A percentile compares a stretch with the other conserved stretches of the same genome.
Evolutionary conservation across 768 basidiomycete species (phyloP).

Genomic region (Agaricus blazei): DNA sequence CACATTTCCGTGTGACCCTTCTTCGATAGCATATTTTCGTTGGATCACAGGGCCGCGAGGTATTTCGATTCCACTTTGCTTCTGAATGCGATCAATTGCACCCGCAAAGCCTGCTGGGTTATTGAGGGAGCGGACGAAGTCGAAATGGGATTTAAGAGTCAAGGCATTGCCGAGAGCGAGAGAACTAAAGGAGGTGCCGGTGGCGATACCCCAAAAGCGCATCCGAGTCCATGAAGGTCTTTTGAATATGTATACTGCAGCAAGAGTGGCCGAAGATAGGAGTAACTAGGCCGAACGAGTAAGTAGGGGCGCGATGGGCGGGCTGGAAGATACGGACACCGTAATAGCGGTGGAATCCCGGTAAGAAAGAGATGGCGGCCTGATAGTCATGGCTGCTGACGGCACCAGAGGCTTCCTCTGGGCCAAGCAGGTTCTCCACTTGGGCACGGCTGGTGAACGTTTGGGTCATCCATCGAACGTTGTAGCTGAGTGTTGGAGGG

Average conservation of each 20-base stretch:
- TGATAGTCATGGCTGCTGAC: slow-evolving; percentile 53
- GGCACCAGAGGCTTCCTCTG: slow-evolving; percentile 47
- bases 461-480: slow-evolving; percentile 29
- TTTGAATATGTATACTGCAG: slow-evolving; percentile 4
- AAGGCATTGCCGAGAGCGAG: slow-evolving; percentile 24
- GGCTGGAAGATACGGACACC: slow-evolving; percentile 23
- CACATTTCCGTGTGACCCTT: slow-evolving; percentile 11
- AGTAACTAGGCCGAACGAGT: neutral
- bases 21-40: slow-evolving; percentile 16
- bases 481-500: slow-evolving; percentile 18
- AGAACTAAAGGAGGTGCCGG: slow-evolving; percentile 21
- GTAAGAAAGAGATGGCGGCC: slow-evolving; percentile 46
- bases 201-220: slow-evolving; percentile 6
- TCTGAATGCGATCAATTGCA: slow-evolving; percentile 40
- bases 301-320: neutral
- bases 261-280: neutral
- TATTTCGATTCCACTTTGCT: slow-evolving; percentile 31
- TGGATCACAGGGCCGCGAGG: slow-evolving; percentile 24
- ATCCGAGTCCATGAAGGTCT: slow-evolving; percentile 7
- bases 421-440: slow-evolving; percentile 44
- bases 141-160: slow-evolving; percentile 25
- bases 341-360: slow-evolving; percentile 37
- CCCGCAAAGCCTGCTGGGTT: slow-evolving; percentile 33
- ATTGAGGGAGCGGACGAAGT: slow-evolving; percentile 32
- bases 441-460: slow-evolving; percentile 39